These are phyloP conservation scores for Grifola frondosa DNA, from an alignment of 1,284 basidiomycete genomes.

Conservation along the genomic window DNA sequence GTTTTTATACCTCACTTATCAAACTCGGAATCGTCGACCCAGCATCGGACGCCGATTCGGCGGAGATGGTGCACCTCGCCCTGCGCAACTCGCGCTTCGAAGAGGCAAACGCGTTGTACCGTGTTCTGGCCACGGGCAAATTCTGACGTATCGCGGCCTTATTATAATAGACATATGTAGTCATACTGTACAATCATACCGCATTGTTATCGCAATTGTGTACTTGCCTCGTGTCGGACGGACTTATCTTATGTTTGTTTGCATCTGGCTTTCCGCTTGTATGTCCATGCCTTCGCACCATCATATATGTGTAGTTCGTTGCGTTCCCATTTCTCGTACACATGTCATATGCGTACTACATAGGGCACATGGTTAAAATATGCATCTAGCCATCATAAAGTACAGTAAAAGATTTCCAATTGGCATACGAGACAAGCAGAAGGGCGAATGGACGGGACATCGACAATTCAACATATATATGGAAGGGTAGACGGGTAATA, in stretches of 20 bases:
- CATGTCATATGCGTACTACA: slow-evolving; percentile 15
- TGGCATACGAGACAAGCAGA: slow-evolving; percentile 8
- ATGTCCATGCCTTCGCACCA: slow-evolving; percentile 2
- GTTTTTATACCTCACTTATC: slow-evolving; percentile 72
- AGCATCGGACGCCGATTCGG: slow-evolving; percentile 58
- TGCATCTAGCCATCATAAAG: slow-evolving; percentile 29
- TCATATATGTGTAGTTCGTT: not conserved
- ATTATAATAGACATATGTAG: slow-evolving; percentile 3
- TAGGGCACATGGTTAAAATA: slow-evolving; percentile 15
- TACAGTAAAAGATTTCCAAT: slow-evolving; percentile 29
- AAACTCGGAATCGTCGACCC: slow-evolving; percentile 62
- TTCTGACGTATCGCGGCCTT: slow-evolving; percentile 28
- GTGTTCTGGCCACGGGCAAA: slow-evolving; percentile 46
- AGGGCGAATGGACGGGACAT: not conserved
- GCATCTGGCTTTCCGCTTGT: not conserved
- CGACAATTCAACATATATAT: slow-evolving; percentile 2
- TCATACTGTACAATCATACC: not conserved
- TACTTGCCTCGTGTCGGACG: slow-evolving; percentile 1
- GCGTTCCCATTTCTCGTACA: slow-evolving; percentile 8
- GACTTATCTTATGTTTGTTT: slow-evolving; percentile 4
- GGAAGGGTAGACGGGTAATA: not conserved
- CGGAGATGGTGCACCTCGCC: slow-evolving; percentile 74
- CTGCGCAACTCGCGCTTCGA: slow-evolving; percentile 68
- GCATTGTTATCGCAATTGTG: slow-evolving; percentile 9
- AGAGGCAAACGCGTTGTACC: slow-evolving; percentile 71